Conservation (phyloP, 2,329 filamentous ascomycete species). For the Westerdykella sp. region DNA sequence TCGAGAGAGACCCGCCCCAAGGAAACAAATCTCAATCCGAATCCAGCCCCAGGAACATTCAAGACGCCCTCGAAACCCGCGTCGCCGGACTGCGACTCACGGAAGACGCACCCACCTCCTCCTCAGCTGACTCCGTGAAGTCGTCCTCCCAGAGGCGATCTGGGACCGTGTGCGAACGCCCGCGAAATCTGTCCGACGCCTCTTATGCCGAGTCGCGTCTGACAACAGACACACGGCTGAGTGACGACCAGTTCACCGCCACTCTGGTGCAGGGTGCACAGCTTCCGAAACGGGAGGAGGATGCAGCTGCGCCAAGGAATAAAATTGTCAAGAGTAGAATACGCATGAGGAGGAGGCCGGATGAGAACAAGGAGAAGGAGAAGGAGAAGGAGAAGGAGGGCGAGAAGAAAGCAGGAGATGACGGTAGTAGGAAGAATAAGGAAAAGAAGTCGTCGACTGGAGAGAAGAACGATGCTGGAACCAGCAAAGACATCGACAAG, state of each 20-base stretch:
- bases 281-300: slow-evolving; percentile 8
- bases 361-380: slow-evolving; percentile 16
- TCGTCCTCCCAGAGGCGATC: slow-evolving; percentile 2
- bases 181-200: slow-evolving; percentile 17
- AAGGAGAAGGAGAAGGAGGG: slow-evolving; percentile 6
- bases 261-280: slow-evolving; percentile 20
- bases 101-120: slow-evolving; percentile 5
- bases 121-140: slow-evolving; percentile 1
- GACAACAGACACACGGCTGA: slow-evolving; percentile 15
- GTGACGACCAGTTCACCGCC: slow-evolving; percentile 28
- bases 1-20: slow-evolving; percentile 32
- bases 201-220: slow-evolving; percentile 18
- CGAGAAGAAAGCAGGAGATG: slow-evolving; percentile 10
- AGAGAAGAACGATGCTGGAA: slow-evolving; percentile 5
- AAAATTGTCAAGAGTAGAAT: slow-evolving; percentile 31
- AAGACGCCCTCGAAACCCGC: slow-evolving; percentile 18
- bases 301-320: slow-evolving; percentile 10
- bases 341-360: slow-evolving; percentile 28
- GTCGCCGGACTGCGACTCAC: slow-evolving; percentile 20
- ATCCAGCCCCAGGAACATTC: slow-evolving; percentile 8
- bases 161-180: slow-evolving; percentile 17
- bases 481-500: slow-evolving; percentile 1
- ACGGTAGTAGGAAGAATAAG: no score
- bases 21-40: slow-evolving; percentile 2
- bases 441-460: no score